A percentile compares a stretch with the other conserved stretches of the same genome.
Conservation (phyloP, 345 rosid species). For the Bruguiera gymnorhiza region DNA sequence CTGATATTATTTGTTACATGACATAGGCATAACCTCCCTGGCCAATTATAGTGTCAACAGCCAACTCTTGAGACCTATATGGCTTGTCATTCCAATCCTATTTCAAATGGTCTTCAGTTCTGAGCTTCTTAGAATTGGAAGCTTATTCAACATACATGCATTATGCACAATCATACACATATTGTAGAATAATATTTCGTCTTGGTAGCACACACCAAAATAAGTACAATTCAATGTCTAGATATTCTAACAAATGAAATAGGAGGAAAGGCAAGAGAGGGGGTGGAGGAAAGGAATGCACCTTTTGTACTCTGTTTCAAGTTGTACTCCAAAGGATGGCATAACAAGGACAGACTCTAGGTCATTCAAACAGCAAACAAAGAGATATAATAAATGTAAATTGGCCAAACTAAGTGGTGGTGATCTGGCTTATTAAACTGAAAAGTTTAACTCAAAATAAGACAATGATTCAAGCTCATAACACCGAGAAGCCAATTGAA, state of each 20-base stretch:
- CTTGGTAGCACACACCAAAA: background rate
- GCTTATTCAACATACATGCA: background rate
- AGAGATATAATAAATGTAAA: conserved; percentile 8
- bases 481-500: background rate
- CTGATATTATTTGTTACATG: background rate
- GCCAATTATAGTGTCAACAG: background rate
- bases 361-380: conserved; percentile 25
- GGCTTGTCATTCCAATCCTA: background rate
- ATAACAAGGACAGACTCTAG: conserved; percentile 76
- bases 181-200: no score
- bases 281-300: conserved; percentile 15
- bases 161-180: background rate
- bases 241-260: background rate
- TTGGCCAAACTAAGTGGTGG: background rate
- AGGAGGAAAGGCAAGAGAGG: background rate
- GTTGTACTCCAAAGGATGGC: conserved; percentile 80
- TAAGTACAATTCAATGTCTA: background rate
- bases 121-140: background rate
- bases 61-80: background rate
- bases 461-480: background rate
- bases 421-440: background rate
- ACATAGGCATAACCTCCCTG: no score
- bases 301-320: conserved; percentile 77
- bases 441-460: background rate
- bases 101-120: background rate